Percentiles rank a stretch among this genome's conserved stretches.
Evolutionary conservation across 2,329 filamentous ascomycete species (phyloP).

Genomic region (Pseudogymnoascus verrucosus): DNA sequence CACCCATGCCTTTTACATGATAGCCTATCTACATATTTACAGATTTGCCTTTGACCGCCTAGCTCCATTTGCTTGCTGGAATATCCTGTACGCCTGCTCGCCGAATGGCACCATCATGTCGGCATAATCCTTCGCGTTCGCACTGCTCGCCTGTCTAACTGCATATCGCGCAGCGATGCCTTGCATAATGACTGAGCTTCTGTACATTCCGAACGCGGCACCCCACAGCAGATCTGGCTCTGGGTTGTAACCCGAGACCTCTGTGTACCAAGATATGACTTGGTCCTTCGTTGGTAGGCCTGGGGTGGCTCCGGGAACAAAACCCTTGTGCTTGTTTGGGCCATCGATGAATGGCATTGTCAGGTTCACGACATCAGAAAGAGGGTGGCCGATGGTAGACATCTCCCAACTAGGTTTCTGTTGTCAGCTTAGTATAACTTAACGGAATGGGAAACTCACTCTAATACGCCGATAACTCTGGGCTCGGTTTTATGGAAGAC

Average conservation of each 20-base stretch:
- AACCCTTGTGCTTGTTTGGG: conserved; percentile 32
- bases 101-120: conserved; percentile 63
- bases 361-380: conserved; percentile 84
- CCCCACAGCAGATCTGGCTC: conserved; percentile 53
- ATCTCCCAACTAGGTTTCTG: conserved; percentile 69
- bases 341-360: conserved; percentile 39
- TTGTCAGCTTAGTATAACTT: background rate
- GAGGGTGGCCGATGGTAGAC: conserved; percentile 92
- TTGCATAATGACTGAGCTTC: conserved; percentile 60
- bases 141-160: conserved; percentile 79
- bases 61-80: conserved; percentile 41
- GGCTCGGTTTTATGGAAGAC: conserved; percentile 86
- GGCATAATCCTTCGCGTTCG: conserved; percentile 66
- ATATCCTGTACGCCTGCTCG: conserved; percentile 68
- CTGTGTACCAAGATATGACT: conserved; percentile 57
- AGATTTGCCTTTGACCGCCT: conserved; percentile 34
- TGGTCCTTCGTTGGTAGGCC: conserved; percentile 46
- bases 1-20: background rate
- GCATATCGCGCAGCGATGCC: conserved; percentile 89
- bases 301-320: conserved; percentile 41
- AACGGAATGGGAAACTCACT: conserved; percentile 44
- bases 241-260: conserved; percentile 65
- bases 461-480: conserved; percentile 82
- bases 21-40: conserved; percentile 24
- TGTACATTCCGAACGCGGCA: conserved; percentile 54